Conservation (phyloP, 352 stramenopile species). For the Pythium phragmitis region DNA sequence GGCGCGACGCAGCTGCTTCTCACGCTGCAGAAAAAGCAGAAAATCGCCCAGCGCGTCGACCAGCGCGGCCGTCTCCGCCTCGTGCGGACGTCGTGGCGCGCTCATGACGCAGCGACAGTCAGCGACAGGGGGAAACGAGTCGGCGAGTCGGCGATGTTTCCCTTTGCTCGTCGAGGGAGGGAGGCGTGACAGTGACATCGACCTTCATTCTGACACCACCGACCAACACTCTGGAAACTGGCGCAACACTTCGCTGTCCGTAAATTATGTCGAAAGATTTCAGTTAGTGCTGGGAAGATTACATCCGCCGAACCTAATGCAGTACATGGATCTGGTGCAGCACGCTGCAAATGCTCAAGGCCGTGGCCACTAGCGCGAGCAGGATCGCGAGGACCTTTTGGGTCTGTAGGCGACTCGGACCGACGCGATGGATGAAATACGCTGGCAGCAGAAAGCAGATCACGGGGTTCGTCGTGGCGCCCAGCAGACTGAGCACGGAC, state of each 20-base stretch:
- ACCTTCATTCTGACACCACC: constrained; percentile 12
- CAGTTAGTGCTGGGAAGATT: background rate
- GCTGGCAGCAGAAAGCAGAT: constrained; percentile 89
- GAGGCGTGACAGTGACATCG: background rate
- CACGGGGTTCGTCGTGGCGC: constrained; percentile 82
- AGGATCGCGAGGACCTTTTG: constrained; percentile 47
- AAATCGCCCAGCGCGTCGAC: constrained; percentile 60
- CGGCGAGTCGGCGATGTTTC: background rate
- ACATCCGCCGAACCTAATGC: constrained; percentile 1
- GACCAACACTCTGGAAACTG: constrained; percentile 13
- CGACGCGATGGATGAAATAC: constrained; percentile 69
- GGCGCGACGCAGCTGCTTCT: constrained; percentile 18
- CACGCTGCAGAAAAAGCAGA: constrained; percentile 37
- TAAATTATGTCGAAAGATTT: background rate
- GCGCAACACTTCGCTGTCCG: too few relatives aligned
- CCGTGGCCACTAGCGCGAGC: constrained; percentile 44
- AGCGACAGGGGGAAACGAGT: too few relatives aligned
- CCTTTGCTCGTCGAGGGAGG: background rate
- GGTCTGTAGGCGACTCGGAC: constrained; percentile 32
- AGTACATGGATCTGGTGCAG: constrained; percentile 45
- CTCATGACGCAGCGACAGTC: background rate
- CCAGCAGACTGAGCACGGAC: constrained; percentile 79
- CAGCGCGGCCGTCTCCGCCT: constrained; percentile 22
- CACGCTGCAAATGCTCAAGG: constrained; percentile 55
- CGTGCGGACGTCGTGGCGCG: background rate